phyloP scores from a whole-genome alignment of 495 filamentous ascomycete species.

The Talaromyces adpressus region DNA sequence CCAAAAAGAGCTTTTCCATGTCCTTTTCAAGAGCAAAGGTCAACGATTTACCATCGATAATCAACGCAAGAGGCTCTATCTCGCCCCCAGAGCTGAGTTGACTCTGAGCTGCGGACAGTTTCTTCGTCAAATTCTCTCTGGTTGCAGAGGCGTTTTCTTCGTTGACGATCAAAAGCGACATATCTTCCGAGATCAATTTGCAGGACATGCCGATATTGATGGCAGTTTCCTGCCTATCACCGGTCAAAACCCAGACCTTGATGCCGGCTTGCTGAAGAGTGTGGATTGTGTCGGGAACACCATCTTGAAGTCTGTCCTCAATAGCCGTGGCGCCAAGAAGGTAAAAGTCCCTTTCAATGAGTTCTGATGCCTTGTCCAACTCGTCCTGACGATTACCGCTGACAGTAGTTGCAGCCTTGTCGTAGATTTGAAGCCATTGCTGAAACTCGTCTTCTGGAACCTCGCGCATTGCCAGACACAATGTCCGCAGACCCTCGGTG shows the following conservation, averaged over 20 bases:
- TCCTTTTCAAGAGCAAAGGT: slow-evolving; percentile 92
- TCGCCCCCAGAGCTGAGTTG: slow-evolving; percentile 69
- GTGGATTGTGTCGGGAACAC: slow-evolving; percentile 97
- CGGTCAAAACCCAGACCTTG: slow-evolving; percentile 98
- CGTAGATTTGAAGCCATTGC: slow-evolving; percentile 81
- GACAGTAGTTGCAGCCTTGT: slow-evolving; percentile 86
- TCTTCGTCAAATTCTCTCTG: slow-evolving; percentile 81
- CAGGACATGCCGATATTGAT: slow-evolving; percentile 99
- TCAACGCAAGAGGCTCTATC: slow-evolving; percentile 80
- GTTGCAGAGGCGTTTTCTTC: slow-evolving; percentile 74
- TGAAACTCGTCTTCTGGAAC: slow-evolving; percentile 84
- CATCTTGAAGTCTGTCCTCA: slow-evolving; percentile 94
- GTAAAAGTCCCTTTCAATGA: slow-evolving; percentile 88
- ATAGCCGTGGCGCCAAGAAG: slow-evolving; percentile 95
- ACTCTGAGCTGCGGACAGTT: slow-evolving; percentile 75
- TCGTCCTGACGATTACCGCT: slow-evolving; percentile 89
- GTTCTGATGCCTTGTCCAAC: slow-evolving; percentile 92
- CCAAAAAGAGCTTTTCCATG: slow-evolving; percentile 87
- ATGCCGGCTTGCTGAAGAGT: slow-evolving; percentile 95
- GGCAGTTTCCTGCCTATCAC: slow-evolving; percentile 96
- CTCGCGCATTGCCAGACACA: slow-evolving; percentile 94
- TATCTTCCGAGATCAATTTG: slow-evolving; percentile 96
- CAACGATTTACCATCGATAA: slow-evolving; percentile 94
- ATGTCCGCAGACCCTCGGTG: slow-evolving; percentile 87
- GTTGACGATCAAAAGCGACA: slow-evolving; percentile 95